These are phyloP conservation scores for Scheffersomyces parashehatae DNA, from an alignment of 1,139 yeast species.

Conservation along the genomic window DNA sequence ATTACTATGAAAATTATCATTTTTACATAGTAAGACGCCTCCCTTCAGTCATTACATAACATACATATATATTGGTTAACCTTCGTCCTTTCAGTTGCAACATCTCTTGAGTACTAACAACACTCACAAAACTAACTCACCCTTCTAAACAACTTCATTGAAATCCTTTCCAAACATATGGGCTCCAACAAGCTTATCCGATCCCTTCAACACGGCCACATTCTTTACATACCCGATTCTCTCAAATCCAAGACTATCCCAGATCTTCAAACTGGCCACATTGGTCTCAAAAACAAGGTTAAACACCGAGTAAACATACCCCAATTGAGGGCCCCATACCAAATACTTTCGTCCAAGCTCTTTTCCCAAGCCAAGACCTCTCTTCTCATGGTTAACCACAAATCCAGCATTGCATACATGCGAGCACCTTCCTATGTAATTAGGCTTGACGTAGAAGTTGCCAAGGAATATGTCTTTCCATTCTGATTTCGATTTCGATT, in stretches of 20 bases:
- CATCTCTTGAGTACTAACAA: too few relatives aligned
- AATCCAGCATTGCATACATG: conserved; percentile 85
- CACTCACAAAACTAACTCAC: too few relatives aligned
- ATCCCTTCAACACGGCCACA: conserved; percentile 67
- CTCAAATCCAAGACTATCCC: conserved; percentile 77
- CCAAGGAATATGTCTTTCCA: conserved; percentile 59
- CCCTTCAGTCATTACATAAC: too few relatives aligned
- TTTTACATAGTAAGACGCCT: too few relatives aligned
- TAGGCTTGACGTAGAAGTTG: conserved; percentile 74
- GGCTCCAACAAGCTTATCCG: conserved; percentile 65
- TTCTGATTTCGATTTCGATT: conserved; percentile 15
- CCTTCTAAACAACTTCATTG: too few relatives aligned
- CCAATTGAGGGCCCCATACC: conserved; percentile 66
- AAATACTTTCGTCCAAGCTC: conserved; percentile 63
- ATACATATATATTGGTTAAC: too few relatives aligned
- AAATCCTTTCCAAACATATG: conserved; percentile 63
- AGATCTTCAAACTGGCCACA: conserved; percentile 62
- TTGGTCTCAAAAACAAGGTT: conserved; percentile 78
- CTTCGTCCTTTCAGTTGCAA: too few relatives aligned
- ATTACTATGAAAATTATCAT: too few relatives aligned
- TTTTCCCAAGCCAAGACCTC: conserved; percentile 66
- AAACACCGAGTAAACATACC: conserved; percentile 78
- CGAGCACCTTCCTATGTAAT: conserved; percentile 73
- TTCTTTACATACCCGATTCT: conserved; percentile 67
- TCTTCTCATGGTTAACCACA: conserved; percentile 51